Percentiles rank a stretch among this genome's conserved stretches.
Conservation (phyloP, 2,329 filamentous ascomycete genomes). For the Fusarium torulosum region DNA sequence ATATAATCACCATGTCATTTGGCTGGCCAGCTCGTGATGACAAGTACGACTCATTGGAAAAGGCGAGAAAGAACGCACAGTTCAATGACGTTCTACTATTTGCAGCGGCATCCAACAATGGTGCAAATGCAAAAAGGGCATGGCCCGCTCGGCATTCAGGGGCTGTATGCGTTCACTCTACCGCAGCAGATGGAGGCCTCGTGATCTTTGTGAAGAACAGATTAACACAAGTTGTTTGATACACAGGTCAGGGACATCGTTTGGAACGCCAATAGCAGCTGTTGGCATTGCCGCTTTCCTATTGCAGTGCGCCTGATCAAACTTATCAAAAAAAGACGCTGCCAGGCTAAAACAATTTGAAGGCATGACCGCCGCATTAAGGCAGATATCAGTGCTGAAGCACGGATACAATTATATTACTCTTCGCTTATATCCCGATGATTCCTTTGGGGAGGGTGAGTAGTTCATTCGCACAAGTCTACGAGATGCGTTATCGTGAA, state of each 20-base stretch:
- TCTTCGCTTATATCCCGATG: background rate
- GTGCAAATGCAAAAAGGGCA: background rate
- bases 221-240: too few relatives aligned
- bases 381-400: background rate
- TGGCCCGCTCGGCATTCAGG: background rate
- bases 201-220: too few relatives aligned
- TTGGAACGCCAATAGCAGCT: background rate
- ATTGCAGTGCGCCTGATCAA: background rate
- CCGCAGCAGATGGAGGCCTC: too few relatives aligned
- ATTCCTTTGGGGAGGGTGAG: background rate
- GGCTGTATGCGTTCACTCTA: background rate
- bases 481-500: background rate
- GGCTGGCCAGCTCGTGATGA: background rate
- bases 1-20: background rate
- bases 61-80: background rate
- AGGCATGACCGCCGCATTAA: background rate
- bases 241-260: too few relatives aligned
- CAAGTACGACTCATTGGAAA: background rate
- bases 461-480: conserved; percentile 82
- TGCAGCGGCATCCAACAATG: background rate
- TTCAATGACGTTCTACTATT: background rate
- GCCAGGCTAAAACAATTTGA: background rate
- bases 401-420: background rate
- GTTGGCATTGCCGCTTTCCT: background rate
- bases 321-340: background rate